A percentile compares a stretch with the other conserved stretches of the same genome.
These are phyloP conservation scores for Terana coerulea DNA, from an alignment of 768 basidiomycete species.

Conservation along the genomic window DNA sequence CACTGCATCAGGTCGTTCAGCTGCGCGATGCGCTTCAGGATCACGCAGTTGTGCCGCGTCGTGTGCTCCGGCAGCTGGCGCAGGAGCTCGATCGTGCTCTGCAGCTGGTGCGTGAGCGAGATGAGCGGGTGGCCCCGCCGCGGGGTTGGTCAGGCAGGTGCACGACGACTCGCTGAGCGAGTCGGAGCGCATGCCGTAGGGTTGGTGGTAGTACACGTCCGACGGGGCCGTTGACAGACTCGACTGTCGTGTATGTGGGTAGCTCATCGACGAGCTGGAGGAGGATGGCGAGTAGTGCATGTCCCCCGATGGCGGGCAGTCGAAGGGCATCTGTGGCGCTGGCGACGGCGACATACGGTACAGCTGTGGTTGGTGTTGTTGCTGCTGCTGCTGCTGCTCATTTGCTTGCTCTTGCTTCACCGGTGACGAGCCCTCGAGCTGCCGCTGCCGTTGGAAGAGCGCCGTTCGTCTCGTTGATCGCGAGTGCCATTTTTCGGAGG, in stretches of 20 bases:
- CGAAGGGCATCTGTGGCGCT: conserved; percentile 27
- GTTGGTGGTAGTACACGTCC: conserved; percentile 24
- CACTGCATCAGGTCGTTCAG: conserved; percentile 65
- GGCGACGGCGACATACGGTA: conserved; percentile 70
- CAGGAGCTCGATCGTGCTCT: conserved; percentile 50
- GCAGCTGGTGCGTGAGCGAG: conserved; percentile 59
- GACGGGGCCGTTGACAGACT: conserved; percentile 9
- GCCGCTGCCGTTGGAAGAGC: conserved; percentile 23
- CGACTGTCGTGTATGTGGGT: conserved; percentile 18
- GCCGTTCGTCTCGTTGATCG: conserved; percentile 64
- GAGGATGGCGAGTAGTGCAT: conserved; percentile 20
- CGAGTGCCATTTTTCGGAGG: conserved; percentile 84
- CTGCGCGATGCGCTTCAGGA: conserved; percentile 58
- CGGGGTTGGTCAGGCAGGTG: conserved; percentile 61
- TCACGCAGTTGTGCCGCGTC: conserved; percentile 43
- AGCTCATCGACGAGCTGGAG: conserved; percentile 24
- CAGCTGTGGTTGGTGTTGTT: conserved; percentile 39
- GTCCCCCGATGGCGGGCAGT: conserved; percentile 16
- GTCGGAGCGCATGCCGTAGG: conserved; percentile 22
- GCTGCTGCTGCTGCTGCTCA: conserved; percentile 38
- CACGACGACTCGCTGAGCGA: conserved; percentile 45
- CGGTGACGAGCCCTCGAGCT: conserved; percentile 14
- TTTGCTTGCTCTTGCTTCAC: conserved; percentile 53
- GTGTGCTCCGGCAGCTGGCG: conserved; percentile 61
- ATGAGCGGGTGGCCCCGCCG: conserved; percentile 54